These are phyloP conservation scores for Arachis stenosperma DNA, from an alignment of 306 rosid species.

Conservation along the genomic window DNA sequence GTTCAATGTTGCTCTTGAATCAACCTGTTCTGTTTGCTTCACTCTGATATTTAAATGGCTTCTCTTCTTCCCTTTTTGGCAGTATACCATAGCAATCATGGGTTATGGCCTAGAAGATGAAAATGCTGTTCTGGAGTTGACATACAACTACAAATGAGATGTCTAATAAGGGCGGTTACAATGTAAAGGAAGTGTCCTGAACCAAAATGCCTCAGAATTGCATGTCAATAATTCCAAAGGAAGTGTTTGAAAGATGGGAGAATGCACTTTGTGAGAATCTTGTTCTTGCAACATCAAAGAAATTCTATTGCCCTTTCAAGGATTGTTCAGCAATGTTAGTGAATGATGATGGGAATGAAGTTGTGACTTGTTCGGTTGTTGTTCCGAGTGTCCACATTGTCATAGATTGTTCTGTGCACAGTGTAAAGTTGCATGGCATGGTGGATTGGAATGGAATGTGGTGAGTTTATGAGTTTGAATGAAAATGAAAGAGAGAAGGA, in stretches of 20 bases:
- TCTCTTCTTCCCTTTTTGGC: slow-evolving; percentile 17
- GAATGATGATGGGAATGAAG: slow-evolving; percentile 41
- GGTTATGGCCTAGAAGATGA: slow-evolving; percentile 96
- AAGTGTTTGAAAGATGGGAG: slow-evolving; percentile 69
- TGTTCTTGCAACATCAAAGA: slow-evolving; percentile 43
- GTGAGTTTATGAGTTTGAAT: slow-evolving; percentile 41
- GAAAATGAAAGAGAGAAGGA: slow-evolving; percentile 38
- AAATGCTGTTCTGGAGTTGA: slow-evolving; percentile 77
- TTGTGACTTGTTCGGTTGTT: slow-evolving; percentile 51
- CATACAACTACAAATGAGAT: slow-evolving; percentile 58
- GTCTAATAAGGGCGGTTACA: too few relatives aligned
- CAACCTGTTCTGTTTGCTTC: not conserved
- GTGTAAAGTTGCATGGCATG: slow-evolving; percentile 69
- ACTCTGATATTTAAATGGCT: not conserved
- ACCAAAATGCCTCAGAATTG: slow-evolving; percentile 56
- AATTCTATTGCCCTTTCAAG: slow-evolving; percentile 58
- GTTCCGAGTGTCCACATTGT: slow-evolving; percentile 63
- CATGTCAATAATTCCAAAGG: slow-evolving; percentile 42
- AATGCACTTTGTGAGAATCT: slow-evolving; percentile 51
- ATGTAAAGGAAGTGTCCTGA: slow-evolving; percentile 57
- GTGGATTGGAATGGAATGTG: slow-evolving; percentile 38
- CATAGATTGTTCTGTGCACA: slow-evolving; percentile 64
- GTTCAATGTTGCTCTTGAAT: slow-evolving; percentile 10
- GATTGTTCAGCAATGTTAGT: slow-evolving; percentile 60
- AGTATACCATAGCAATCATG: slow-evolving; percentile 75